These are phyloP conservation scores for Alternaria metachromatica DNA, from an alignment of 2,329 filamentous ascomycete species.

Conservation along the genomic window DNA sequence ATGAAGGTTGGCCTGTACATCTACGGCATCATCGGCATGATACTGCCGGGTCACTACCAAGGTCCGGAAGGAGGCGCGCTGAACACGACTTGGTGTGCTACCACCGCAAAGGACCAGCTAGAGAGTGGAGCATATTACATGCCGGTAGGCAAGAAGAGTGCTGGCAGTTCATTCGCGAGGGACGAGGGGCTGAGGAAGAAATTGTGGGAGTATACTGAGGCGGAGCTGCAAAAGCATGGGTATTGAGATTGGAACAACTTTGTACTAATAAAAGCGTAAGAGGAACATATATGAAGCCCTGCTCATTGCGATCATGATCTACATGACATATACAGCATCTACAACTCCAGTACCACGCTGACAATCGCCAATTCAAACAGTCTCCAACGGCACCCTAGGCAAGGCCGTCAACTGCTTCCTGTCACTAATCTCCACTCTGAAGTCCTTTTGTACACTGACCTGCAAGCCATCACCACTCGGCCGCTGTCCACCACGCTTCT, in stretches of 20 bases:
- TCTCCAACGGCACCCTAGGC: neutral
- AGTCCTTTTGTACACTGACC: slow-evolving; percentile 6
- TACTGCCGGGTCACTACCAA: slow-evolving; percentile 41
- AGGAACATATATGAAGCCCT: neutral
- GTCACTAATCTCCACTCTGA: slow-evolving; percentile 1
- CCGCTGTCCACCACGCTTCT: neutral
- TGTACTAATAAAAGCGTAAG: neutral
- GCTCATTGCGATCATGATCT: neutral
- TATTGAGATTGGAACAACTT: slow-evolving; percentile 19
- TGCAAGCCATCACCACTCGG: neutral
- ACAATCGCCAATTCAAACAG: neutral
- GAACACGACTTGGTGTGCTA: slow-evolving; percentile 55
- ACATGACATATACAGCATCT: neutral
- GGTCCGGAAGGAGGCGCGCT: slow-evolving; percentile 45
- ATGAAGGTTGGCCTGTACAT: slow-evolving; percentile 35
- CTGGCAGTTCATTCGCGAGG: slow-evolving; percentile 31
- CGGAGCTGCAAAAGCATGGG: slow-evolving; percentile 41
- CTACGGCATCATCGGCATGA: slow-evolving; percentile 25
- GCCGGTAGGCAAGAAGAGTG: slow-evolving; percentile 37
- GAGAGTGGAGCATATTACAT: slow-evolving; percentile 53
- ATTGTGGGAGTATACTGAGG: slow-evolving; percentile 50
- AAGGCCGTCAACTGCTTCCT: neutral
- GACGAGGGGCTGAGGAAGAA: slow-evolving; percentile 45
- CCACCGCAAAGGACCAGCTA: slow-evolving; percentile 41
- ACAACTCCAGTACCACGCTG: neutral